phyloP scores from a whole-genome alignment of 345 rosid species.

The Gossypium bickii region DNA sequence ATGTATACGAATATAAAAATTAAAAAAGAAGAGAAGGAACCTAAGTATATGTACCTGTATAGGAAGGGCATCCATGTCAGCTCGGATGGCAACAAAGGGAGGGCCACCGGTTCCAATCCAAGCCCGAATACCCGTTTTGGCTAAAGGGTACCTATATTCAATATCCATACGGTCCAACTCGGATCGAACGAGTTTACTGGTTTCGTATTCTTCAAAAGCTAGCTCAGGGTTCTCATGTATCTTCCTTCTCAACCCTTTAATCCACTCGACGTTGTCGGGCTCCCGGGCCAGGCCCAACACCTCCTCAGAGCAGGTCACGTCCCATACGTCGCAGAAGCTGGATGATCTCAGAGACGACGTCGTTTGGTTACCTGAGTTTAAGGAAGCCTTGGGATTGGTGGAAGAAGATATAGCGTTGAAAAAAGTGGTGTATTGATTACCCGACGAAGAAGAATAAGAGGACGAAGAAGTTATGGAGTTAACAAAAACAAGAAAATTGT shows the following conservation, averaged over 20 bases:
- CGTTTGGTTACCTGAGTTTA: slow-evolving; percentile 11
- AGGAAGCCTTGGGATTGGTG: slow-evolving; percentile 12
- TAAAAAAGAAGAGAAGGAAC: too few relatives aligned
- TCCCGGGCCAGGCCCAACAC: slow-evolving; percentile 31
- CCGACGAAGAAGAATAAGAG: neutral
- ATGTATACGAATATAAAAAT: neutral
- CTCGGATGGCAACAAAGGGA: slow-evolving; percentile 47
- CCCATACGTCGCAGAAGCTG: slow-evolving; percentile 27
- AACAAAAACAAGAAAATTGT: neutral
- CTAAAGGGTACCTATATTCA: slow-evolving; percentile 41
- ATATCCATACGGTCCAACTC: slow-evolving; percentile 52
- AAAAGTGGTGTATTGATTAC: slow-evolving; percentile 6
- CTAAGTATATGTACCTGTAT: too few relatives aligned
- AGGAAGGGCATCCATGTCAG: slow-evolving; percentile 2
- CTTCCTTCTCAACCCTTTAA: slow-evolving; percentile 44
- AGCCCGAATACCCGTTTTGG: slow-evolving; percentile 61
- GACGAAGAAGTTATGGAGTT: neutral
- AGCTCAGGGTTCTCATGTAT: slow-evolving; percentile 66
- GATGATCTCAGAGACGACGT: neutral
- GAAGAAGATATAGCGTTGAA: slow-evolving; percentile 16
- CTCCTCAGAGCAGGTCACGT: slow-evolving; percentile 29
- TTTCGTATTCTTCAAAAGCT: slow-evolving; percentile 54
- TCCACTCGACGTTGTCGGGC: slow-evolving; percentile 46
- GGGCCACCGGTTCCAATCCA: slow-evolving; percentile 56
- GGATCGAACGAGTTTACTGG: slow-evolving; percentile 45